Evolutionary conservation across 2,329 filamentous ascomycete species (phyloP), one percentile per base, ranked within the genome.

Genomic region (Zasmidium cellare): DNA sequence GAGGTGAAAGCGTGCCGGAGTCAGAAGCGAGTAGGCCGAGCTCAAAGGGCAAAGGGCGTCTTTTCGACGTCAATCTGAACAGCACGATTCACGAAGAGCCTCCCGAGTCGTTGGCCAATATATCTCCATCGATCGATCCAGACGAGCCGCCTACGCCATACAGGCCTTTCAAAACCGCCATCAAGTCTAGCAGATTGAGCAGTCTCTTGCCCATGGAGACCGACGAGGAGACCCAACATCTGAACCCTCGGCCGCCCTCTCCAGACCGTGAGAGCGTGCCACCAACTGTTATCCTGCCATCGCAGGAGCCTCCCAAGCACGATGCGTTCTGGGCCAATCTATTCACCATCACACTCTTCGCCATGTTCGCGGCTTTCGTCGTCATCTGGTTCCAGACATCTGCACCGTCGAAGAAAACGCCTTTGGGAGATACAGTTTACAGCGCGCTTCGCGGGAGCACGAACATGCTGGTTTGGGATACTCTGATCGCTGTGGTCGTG

Each of bases 381-480:
- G 82, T 99, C 14, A 89, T 96, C 22, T 96, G 90, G 80, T 82
- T 99, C 44, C 91, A 97, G 71, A 97, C 93, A 1, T 86, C 89
- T 18, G 79, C 87, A 0, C 88, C 89, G 3, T 79, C 78, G 53
- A 81, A 81, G 55, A 89, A 89, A 70, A 83, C 83, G 59, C 88
- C 88, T 1, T 84, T 96, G 56, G 93, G 92, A 14, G 94, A 99
- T 74, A 97, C 93, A 1, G 91, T 99, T 58, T 99, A 99, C 74
- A 91, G 89, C 14, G 92, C 91, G 3, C 78, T 99, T 35, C 88
- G 90, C 66, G 86, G 87, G 51, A 97, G 92, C 0, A 94, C 96
- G 69, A 88, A 94, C 70, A 87, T 97, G 64, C 85, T 99, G 45
- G 90, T 91, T 1, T 86, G 94, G 53, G 96, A 97, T 75, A 97